Evolutionary conservation across 345 rosid species (phyloP).

Genomic region (Ricinus communis): DNA sequence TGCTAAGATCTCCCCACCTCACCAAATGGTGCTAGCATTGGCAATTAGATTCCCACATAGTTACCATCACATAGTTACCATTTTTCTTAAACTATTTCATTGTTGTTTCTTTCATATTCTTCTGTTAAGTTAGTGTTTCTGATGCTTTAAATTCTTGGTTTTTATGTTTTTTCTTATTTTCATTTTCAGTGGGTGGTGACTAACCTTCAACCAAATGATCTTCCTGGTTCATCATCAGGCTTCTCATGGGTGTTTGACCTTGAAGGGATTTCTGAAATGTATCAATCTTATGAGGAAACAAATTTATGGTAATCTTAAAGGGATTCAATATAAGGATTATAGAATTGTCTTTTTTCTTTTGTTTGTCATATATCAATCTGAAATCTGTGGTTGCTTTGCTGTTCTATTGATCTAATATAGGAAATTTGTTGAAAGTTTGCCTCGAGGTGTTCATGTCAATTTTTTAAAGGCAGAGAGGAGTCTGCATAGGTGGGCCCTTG

Average conservation of each 20-base stretch:
- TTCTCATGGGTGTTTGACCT: conserved; percentile 89
- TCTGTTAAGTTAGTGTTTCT: neutral
- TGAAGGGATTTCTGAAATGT: conserved; percentile 74
- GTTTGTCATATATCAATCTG: neutral
- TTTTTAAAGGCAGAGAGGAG: conserved; percentile 96
- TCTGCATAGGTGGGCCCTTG: conserved; percentile 92
- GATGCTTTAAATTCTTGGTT: conserved; percentile 4
- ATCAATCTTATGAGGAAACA: conserved; percentile 83
- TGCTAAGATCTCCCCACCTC: neutral
- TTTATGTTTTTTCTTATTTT: conserved; percentile 11
- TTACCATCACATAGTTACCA: too few relatives aligned
- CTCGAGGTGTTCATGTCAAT: conserved; percentile 84
- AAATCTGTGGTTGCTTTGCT: neutral
- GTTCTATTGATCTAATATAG: conserved; percentile 34
- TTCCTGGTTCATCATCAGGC: conserved; percentile 44
- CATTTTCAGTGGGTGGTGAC: conserved; percentile 80
- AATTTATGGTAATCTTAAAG: conserved; percentile 64
- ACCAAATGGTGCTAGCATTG: neutral
- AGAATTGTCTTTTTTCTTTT: neutral
- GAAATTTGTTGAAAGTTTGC: conserved; percentile 83
- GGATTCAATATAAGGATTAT: neutral
- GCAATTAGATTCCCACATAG: neutral
- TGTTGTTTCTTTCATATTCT: neutral
- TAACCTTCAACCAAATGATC: conserved; percentile 55
- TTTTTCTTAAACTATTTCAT: neutral